Evolutionary conservation across 139 green algal genomes (phyloP).

Genomic region (Dunaliella primolecta): DNA sequence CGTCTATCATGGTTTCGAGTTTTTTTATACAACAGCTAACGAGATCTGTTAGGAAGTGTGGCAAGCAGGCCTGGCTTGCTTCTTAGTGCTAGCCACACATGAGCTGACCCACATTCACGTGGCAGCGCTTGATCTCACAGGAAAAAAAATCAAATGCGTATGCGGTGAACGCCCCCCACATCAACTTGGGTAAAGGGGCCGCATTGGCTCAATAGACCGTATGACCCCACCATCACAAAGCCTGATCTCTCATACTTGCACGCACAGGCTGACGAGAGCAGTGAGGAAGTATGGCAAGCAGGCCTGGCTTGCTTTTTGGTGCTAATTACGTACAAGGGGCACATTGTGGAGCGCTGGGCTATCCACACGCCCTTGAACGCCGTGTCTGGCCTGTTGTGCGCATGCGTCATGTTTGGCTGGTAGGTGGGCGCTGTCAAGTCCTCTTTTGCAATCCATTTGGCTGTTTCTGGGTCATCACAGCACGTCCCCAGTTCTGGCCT

Average conservation of each 20-base stretch:
- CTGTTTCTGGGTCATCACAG: too few species aligned
- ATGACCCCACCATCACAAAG: too few species aligned
- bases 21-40: too few species aligned
- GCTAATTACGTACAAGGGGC: conserved; percentile 49
- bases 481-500: too few species aligned
- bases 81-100: conserved; percentile 53
- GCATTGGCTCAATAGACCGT: too few species aligned
- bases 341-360: conserved; percentile 43
- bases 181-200: too few species aligned
- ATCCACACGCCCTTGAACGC: conserved; percentile 43
- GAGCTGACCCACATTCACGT: too few species aligned
- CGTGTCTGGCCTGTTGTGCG: conserved; percentile 53
- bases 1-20: too few species aligned
- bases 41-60: conserved; percentile 55
- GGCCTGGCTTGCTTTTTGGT: conserved; percentile 63
- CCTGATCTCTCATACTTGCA: too few species aligned
- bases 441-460: neutral
- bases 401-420: conserved; percentile 33
- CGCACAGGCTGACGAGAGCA: conserved; percentile 30
- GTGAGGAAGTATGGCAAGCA: conserved; percentile 56
- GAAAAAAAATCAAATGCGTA: too few species aligned
- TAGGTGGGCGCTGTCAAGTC: conserved; percentile 8
- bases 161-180: too few species aligned
- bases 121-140: too few species aligned
- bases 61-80: conserved; percentile 57